phyloP scores from a whole-genome alignment of 306 rosid genomes.

The Bauhinia variegata region DNA sequence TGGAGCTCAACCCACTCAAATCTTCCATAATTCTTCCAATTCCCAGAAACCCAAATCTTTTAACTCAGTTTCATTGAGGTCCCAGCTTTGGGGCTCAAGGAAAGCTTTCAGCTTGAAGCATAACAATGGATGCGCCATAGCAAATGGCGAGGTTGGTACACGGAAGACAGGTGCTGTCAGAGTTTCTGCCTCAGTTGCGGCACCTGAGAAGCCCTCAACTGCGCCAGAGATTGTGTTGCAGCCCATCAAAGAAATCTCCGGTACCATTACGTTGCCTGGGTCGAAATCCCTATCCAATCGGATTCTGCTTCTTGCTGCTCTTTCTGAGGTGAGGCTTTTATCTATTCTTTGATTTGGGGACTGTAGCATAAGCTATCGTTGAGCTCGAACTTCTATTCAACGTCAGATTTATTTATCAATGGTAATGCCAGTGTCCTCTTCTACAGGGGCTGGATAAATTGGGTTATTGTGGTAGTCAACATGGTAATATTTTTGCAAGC shows the following conservation, averaged over 20 bases:
- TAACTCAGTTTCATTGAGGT: conserved; percentile 54
- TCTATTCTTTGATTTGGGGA: conserved; percentile 4
- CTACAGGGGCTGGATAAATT: neutral
- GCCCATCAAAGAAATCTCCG: conserved; percentile 89
- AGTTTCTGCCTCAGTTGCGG: conserved; percentile 70
- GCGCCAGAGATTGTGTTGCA: conserved; percentile 87
- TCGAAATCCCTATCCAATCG: conserved; percentile 94
- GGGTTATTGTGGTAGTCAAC: conserved; percentile 12
- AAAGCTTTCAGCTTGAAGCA: conserved; percentile 52
- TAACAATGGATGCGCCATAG: conserved; percentile 38
- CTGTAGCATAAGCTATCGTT: neutral
- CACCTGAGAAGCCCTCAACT: conserved; percentile 75
- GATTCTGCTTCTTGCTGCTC: conserved; percentile 94
- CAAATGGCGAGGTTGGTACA: conserved; percentile 37
- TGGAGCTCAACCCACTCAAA: conserved; percentile 60
- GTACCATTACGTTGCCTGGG: conserved; percentile 82
- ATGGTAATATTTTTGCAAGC: neutral
- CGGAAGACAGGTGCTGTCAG: conserved; percentile 24
- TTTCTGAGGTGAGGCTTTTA: conserved; percentile 75
- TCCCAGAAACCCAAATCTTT: conserved; percentile 61
- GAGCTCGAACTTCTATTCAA: conserved; percentile 3
- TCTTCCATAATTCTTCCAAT: conserved; percentile 49
- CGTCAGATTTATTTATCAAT: neutral
- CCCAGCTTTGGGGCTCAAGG: conserved; percentile 52
- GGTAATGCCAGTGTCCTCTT: neutral